Evolutionary conservation across 768 basidiomycete genomes (phyloP).

Genomic region (Boletus rex-veris): DNA sequence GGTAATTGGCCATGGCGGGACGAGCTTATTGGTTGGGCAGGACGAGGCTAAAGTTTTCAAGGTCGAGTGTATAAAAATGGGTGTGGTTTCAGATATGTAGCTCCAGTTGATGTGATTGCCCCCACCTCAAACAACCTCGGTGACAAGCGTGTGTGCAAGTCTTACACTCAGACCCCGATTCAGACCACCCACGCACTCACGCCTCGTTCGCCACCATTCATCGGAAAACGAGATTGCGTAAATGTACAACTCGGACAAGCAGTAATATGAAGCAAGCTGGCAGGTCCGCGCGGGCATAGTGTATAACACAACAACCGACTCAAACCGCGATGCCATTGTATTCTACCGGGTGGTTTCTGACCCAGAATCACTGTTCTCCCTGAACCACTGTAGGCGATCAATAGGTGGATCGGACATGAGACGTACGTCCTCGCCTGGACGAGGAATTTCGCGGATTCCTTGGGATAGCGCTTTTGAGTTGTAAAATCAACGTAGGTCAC

Average conservation of each 20-base stretch:
- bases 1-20: slow-evolving; percentile 26
- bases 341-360: too few species aligned
- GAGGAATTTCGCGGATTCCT: slow-evolving; percentile 57
- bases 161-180: slow-evolving; percentile 17
- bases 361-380: slow-evolving; percentile 21
- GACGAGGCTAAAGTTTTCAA: slow-evolving; percentile 12
- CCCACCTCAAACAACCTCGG: slow-evolving; percentile 15
- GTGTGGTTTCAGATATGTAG: slow-evolving; percentile 20
- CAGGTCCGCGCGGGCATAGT: too few species aligned
- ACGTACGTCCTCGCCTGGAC: slow-evolving; percentile 39
- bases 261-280: too few species aligned
- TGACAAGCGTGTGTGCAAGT: slow-evolving; percentile 18
- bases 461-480: slow-evolving; percentile 63
- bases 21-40: slow-evolving; percentile 5
- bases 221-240: slow-evolving; percentile 4
- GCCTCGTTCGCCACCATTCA: too few species aligned
- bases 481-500: slow-evolving; percentile 69
- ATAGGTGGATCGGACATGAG: not conserved
- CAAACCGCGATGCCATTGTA: too few species aligned
- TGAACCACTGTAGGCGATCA: slow-evolving; percentile 26
- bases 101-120: slow-evolving; percentile 19
- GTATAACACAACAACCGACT: too few species aligned
- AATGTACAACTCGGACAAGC: slow-evolving; percentile 2
- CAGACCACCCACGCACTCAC: slow-evolving; percentile 14
- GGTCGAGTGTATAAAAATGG: slow-evolving; percentile 22